Conservation (phyloP, 2,329 filamentous ascomycete species). For the Phialophora expanda region DNA sequence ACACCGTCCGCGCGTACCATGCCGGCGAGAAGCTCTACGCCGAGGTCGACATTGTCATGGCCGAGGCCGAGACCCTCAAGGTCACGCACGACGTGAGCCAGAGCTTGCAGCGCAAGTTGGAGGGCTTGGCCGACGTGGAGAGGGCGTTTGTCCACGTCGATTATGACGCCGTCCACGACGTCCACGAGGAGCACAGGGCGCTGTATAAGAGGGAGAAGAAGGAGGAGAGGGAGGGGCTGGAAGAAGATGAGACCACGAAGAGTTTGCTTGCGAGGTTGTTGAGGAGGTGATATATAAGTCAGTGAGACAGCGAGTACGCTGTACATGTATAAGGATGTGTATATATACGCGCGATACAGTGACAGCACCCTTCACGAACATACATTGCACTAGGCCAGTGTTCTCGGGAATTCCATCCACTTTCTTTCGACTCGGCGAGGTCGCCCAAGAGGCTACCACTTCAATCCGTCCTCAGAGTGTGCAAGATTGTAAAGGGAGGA, state of each 20-base stretch:
- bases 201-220: neutral
- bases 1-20: constrained; percentile 66
- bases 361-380: too few species aligned
- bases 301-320: too few species aligned
- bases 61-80: constrained; percentile 59
- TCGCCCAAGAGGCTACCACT: too few species aligned
- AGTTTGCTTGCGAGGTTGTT: neutral
- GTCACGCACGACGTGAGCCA: constrained; percentile 67
- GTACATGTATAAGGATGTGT: too few species aligned
- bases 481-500: too few species aligned
- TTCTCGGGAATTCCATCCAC: too few species aligned
- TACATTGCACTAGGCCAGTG: too few species aligned
- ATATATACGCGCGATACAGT: too few species aligned
- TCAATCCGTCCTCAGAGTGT: too few species aligned
- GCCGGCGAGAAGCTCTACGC: constrained; percentile 67
- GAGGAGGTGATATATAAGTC: neutral
- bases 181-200: neutral
- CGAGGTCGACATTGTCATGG: constrained; percentile 67
- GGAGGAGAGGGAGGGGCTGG: too few species aligned
- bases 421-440: neutral
- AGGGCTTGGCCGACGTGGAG: constrained; percentile 54
- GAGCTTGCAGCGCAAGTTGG: constrained; percentile 64
- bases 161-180: constrained; percentile 44
- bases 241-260: neutral
- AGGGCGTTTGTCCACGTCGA: constrained; percentile 59